Conservation (phyloP, 331 rosid genomes). For the Acacia concinna region DNA sequence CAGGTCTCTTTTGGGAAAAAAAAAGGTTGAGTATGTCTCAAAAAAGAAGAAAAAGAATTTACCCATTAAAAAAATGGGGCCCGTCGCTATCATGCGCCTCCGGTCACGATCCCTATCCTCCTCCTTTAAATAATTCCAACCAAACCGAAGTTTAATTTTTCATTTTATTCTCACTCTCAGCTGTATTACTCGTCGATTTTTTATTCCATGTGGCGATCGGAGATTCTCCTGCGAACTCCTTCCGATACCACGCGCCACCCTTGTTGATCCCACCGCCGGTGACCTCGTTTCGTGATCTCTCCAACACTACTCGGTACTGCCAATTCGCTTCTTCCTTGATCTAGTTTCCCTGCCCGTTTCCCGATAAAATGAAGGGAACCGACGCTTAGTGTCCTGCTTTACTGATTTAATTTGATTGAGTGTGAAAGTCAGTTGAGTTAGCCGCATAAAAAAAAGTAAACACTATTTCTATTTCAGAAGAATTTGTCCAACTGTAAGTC, state of each 20-base stretch:
- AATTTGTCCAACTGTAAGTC: not conserved
- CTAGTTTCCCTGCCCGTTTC: constrained; percentile 40
- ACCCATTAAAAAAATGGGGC: constrained; percentile 25
- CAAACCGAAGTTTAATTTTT: constrained; percentile 18
- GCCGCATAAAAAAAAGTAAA: not conserved
- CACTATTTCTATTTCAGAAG: not conserved
- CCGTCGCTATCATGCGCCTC: constrained; percentile 63
- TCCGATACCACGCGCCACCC: constrained; percentile 40
- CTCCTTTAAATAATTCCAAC: constrained; percentile 65
- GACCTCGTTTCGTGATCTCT: constrained; percentile 27
- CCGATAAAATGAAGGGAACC: constrained; percentile 28
- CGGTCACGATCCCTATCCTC: constrained; percentile 57
- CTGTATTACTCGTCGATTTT: constrained; percentile 41
- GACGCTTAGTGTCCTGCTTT: not conserved
- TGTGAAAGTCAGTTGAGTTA: constrained; percentile 2
- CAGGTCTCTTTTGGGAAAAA: no score
- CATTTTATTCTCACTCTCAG: constrained; percentile 14
- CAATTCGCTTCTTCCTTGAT: constrained; percentile 36
- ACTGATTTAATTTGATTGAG: not conserved
- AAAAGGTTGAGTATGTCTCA: not conserved
- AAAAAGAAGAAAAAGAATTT: not conserved
- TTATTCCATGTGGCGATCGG: constrained; percentile 37
- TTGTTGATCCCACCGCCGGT: constrained; percentile 25
- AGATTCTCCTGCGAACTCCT: constrained; percentile 34
- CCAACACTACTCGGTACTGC: constrained; percentile 35